These are phyloP conservation scores for Paecilomyces dactylethromorphus DNA, from an alignment of 2,329 filamentous ascomycete species.

Conservation along the genomic window DNA sequence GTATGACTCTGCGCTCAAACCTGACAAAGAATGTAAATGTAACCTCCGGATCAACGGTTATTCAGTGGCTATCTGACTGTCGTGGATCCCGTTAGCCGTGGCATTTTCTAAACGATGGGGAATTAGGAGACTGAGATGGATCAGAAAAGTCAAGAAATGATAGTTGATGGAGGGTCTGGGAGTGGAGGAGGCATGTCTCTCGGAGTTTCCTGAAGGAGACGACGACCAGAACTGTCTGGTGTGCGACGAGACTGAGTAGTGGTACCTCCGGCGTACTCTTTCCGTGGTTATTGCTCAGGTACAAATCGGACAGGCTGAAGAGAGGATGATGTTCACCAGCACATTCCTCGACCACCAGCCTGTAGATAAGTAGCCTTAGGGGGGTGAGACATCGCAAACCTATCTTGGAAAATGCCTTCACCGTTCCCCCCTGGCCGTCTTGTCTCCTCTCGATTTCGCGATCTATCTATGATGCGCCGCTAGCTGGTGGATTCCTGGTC, in stretches of 20 bases:
- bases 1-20: background rate
- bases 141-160: background rate
- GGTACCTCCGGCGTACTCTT: background rate
- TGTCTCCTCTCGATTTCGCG: background rate
- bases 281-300: too few relatives aligned
- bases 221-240: background rate
- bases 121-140: background rate
- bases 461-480: background rate
- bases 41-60: background rate
- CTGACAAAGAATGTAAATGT: background rate
- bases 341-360: too few relatives aligned
- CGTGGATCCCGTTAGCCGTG: background rate
- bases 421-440: background rate
- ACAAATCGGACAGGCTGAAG: too few relatives aligned
- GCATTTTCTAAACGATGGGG: background rate
- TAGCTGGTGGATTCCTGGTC: background rate
- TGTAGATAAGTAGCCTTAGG: too few relatives aligned
- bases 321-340: too few relatives aligned
- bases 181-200: background rate
- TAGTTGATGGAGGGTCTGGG: background rate
- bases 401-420: too few relatives aligned
- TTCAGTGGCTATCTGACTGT: background rate
- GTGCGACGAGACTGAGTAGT: background rate
- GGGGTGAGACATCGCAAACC: too few relatives aligned
- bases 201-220: background rate